Evolutionary conservation across 164 flowering plant species (phyloP).

Genomic region (Stephania cephalantha): DNA sequence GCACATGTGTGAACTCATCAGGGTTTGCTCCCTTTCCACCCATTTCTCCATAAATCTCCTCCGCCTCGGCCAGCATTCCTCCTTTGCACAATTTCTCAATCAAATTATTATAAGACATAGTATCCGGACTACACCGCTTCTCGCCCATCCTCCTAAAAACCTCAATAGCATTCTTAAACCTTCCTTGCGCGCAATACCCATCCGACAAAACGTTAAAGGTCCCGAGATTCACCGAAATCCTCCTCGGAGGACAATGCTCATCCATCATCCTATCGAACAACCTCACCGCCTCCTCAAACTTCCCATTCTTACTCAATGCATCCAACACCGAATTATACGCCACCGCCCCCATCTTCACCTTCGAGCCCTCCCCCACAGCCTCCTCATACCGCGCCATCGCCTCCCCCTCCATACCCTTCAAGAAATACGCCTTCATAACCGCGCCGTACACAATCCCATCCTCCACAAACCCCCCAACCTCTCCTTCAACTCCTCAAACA

Average conservation of each 20-base stretch:
- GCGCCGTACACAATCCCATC: conserved; percentile 75
- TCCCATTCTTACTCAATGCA: conserved; percentile 70
- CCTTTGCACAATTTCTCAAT: conserved; percentile 68
- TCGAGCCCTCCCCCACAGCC: conserved; percentile 38
- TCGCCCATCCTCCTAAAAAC: conserved; percentile 74
- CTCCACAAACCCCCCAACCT: conserved; percentile 36
- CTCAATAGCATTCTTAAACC: conserved; percentile 63
- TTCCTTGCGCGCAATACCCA: conserved; percentile 56
- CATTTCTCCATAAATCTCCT: conserved; percentile 65
- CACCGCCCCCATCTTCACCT: conserved; percentile 51
- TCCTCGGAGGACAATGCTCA: conserved; percentile 61
- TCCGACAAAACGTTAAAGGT: conserved; percentile 82
- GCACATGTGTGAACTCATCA: conserved; percentile 68
- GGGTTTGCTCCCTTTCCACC: conserved; percentile 53
- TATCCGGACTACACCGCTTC: conserved; percentile 63
- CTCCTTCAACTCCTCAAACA: conserved; percentile 77
- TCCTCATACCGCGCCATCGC: conserved; percentile 69
- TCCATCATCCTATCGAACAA: conserved; percentile 65
- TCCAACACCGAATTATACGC: conserved; percentile 73
- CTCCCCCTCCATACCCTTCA: conserved; percentile 76
- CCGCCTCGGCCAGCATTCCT: conserved; percentile 65
- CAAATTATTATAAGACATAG: conserved; percentile 73
- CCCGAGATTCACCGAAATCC: conserved; percentile 64
- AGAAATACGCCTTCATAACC: conserved; percentile 73
- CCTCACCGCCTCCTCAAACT: conserved; percentile 60